Conservation (phyloP, 805 yeast species). For the Wickerhamiella domercqiae region DNA sequence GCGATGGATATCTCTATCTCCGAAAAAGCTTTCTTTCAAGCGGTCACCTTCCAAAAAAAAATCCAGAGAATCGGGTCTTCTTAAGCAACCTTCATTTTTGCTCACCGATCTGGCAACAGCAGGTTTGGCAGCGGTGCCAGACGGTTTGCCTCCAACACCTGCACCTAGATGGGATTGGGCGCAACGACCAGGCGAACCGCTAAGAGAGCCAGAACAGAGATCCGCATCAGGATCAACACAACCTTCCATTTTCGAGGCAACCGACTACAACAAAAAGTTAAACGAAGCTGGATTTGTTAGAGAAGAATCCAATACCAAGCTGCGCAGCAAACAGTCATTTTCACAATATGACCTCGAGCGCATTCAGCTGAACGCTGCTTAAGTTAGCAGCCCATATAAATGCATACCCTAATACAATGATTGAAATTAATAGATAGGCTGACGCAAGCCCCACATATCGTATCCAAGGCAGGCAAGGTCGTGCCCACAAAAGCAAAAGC, state of each 20-base stretch:
- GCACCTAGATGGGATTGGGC: no score
- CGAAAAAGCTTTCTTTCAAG: not conserved
- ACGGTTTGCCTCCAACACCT: constrained; percentile 8
- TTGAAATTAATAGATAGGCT: no score
- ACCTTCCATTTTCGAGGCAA: constrained; percentile 16
- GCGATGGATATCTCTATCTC: constrained; percentile 1
- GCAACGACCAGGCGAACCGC: no score
- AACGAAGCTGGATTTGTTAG: constrained; percentile 18
- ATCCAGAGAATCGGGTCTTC: not conserved
- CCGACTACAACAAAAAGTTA: constrained; percentile 18
- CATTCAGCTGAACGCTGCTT: no score
- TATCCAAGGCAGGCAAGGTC: no score
- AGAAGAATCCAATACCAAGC: constrained; percentile 15
- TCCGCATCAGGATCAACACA: constrained; percentile 17
- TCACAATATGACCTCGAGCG: constrained; percentile 14
- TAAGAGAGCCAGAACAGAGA: constrained; percentile 4
- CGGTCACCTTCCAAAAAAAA: not conserved
- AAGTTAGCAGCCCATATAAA: no score
- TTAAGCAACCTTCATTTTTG: no score
- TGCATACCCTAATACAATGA: no score
- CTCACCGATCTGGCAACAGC: no score
- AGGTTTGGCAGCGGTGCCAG: constrained; percentile 12
- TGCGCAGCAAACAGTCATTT: constrained; percentile 4
- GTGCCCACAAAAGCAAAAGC: no score
- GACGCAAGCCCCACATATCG: no score